phyloP scores from a whole-genome alignment of 495 filamentous ascomycete species.

The Aspergillus diversus region DNA sequence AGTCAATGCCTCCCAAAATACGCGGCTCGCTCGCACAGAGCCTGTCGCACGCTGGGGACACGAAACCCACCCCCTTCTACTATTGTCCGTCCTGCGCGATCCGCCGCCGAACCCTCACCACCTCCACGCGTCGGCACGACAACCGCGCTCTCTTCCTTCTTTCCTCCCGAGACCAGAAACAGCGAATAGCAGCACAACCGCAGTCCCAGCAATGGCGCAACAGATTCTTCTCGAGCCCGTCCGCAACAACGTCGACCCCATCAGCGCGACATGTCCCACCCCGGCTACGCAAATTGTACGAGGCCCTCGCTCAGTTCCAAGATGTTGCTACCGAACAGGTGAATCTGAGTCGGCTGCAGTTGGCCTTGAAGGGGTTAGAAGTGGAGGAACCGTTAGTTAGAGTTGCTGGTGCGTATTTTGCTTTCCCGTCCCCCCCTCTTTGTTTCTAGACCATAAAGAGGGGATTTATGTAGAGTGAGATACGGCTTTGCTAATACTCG shows the following conservation, averaged over 20 bases:
- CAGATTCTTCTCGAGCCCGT: neutral
- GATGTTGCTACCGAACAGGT: conserved; percentile 65
- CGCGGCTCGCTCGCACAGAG: conserved; percentile 43
- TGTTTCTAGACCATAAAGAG: neutral
- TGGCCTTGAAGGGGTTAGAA: conserved; percentile 62
- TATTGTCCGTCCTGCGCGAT: conserved; percentile 47
- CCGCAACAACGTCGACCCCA: conserved; percentile 34
- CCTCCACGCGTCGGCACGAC: conserved; percentile 28
- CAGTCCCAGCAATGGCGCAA: conserved; percentile 3
- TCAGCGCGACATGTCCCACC: conserved; percentile 39
- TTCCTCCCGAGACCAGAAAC: conserved; percentile 6
- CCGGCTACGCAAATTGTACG: conserved; percentile 57
- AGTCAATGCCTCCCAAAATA: conserved; percentile 47
- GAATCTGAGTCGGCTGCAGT: conserved; percentile 74
- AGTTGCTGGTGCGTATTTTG: conserved; percentile 57
- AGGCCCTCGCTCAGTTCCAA: conserved; percentile 63
- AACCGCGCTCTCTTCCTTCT: neutral
- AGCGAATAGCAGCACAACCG: conserved; percentile 11
- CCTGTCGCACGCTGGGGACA: conserved; percentile 35
- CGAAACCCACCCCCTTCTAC: conserved; percentile 27
- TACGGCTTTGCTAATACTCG: too few relatives aligned
- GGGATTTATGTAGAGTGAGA: neutral
- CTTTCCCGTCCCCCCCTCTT: neutral
- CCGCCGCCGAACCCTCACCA: conserved; percentile 38
- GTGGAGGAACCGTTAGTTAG: conserved; percentile 65